A percentile compares a stretch with the other conserved stretches of the same genome.
Conservation (phyloP, 2,329 filamentous ascomycete species). For the Aspergillus quadricinctus region DNA sequence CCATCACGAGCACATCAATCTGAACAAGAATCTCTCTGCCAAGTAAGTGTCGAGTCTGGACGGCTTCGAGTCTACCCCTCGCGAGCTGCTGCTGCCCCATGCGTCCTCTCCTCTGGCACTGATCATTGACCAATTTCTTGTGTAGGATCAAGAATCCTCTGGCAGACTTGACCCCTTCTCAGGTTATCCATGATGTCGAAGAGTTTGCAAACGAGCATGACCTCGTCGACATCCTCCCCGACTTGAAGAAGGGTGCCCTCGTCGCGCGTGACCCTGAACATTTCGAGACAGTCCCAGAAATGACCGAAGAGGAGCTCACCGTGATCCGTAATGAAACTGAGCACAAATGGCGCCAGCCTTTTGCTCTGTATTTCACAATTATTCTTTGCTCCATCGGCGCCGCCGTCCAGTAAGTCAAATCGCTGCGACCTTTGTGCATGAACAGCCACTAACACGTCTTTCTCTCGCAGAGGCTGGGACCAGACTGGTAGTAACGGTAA, state of each 20-base stretch:
- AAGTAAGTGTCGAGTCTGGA: constrained; percentile 16
- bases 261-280: constrained; percentile 47
- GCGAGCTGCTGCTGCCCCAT: background rate
- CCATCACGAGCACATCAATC: constrained; percentile 20
- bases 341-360: constrained; percentile 50
- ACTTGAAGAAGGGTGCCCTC: constrained; percentile 47
- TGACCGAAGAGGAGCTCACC: constrained; percentile 40
- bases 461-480: constrained; percentile 25
- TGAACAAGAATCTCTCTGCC: constrained; percentile 26
- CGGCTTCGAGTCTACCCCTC: background rate
- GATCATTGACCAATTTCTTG: background rate
- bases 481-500: constrained; percentile 31
- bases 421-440: background rate
- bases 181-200: constrained; percentile 40
- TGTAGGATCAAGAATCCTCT: constrained; percentile 45
- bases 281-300: constrained; percentile 41
- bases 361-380: constrained; percentile 47
- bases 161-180: constrained; percentile 34
- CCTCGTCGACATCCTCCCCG: constrained; percentile 37
- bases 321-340: constrained; percentile 44
- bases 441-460: background rate
- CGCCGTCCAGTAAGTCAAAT: constrained; percentile 44
- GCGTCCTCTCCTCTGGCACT: background rate
- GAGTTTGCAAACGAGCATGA: constrained; percentile 40
- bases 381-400: constrained; percentile 50